Base-by-base conservation (phyloP, 1,284 basidiomycete genomes). In the Mycena citricolor region DNA sequence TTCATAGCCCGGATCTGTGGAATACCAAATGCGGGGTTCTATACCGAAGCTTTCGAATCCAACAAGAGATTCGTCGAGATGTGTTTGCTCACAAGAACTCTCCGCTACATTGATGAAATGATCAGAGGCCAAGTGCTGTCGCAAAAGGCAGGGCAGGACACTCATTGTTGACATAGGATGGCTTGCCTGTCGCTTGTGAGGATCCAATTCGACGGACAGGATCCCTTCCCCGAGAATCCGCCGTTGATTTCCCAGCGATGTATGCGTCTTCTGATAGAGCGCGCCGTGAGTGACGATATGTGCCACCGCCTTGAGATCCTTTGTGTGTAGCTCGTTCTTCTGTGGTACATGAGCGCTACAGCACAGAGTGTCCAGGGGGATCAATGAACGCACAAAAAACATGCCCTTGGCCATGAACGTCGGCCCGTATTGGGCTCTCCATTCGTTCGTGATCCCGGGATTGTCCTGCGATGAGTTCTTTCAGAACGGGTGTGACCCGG, bases 151-250 rank as follows among this genome's bases (percentile, higher is more conserved):
- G 10, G 13, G 14, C 8, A 23, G 39, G 5, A 14, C 21, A 35
- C 22, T 25, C 24, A 34, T 13, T n/a, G 21, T 39, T 12, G 19
- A 26, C 6, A 13, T 4, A 22, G 36, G 11, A n/a, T 31, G 19
- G 44, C 55, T 16, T 50, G 74, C 76, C 66, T 79, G 77, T 22
- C 72, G 64, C 50, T 62, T 72, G 51, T 79, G 77, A 34, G 66
- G 60, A 19, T 76, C 65, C 1, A 19, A 24, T n/a, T 44, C 39
- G 5, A 38, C 45, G 8, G 25, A 36, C 4, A 52, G 39, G 1
- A 52, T 26, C 4, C 50, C 55, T 56, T 34, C 22, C 8, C 45
- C 45, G 3, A 47, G 5, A 8, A 42, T 4, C 4, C 29, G 45
- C 26, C 17, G n/a, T 3, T n/a, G 11, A 29, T 2, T 17, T 8